A percentile compares a stretch with the other conserved stretches of the same genome.
phyloP scores from a whole-genome alignment of 352 stramenopile species.

The Pythium graminicola region DNA sequence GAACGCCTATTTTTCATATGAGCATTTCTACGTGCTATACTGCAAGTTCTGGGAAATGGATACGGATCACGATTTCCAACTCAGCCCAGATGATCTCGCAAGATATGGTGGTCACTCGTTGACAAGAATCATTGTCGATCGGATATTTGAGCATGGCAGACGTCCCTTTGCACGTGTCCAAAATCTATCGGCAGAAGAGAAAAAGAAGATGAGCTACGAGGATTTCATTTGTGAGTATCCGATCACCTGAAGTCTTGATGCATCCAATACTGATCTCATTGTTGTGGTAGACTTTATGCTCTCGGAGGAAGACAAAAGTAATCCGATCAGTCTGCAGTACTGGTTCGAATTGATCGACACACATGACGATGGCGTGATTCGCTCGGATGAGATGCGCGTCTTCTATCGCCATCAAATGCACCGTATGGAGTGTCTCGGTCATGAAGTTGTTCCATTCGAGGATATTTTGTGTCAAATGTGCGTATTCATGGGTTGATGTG shows the following conservation, averaged over 20 bases:
- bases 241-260: not conserved
- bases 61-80: constrained; percentile 85
- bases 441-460: constrained; percentile 97
- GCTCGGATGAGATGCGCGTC: constrained; percentile 93
- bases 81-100: constrained; percentile 77
- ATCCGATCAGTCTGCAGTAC: constrained; percentile 94
- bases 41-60: constrained; percentile 99
- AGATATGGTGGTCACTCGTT: constrained; percentile 78
- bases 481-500: constrained; percentile 17
- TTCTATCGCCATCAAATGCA: constrained; percentile 94
- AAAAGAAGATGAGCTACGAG: constrained; percentile 89
- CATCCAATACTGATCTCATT: constrained; percentile 22
- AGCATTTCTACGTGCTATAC: constrained; percentile 99
- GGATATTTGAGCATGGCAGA: constrained; percentile 78
- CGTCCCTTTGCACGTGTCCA: constrained; percentile 80
- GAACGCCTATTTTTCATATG: constrained; percentile 97
- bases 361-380: constrained; percentile 95
- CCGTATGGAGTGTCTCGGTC: constrained; percentile 96
- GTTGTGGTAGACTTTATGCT: constrained; percentile 94
- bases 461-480: constrained; percentile 99
- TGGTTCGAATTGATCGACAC: constrained; percentile 99
- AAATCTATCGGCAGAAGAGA: constrained; percentile 65
- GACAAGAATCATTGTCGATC: constrained; percentile 83
- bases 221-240: constrained; percentile 82
- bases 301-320: constrained; percentile 98